Conservation (phyloP, 1,284 basidiomycete genomes). For the Cryptococcus sp. region DNA sequence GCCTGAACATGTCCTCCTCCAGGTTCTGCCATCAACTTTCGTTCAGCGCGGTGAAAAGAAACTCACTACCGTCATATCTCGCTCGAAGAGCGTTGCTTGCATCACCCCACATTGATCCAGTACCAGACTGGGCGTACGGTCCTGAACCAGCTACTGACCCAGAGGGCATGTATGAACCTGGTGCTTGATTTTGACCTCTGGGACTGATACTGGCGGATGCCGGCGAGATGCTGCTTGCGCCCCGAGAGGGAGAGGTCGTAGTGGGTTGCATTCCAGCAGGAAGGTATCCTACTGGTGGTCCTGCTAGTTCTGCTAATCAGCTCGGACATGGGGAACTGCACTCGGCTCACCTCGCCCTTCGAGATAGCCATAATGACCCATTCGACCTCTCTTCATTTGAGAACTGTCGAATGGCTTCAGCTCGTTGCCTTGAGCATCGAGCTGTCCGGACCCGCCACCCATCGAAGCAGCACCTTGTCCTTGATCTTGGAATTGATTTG, state of each 20-base stretch:
- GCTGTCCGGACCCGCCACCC: neutral
- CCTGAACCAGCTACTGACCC: conserved; percentile 2
- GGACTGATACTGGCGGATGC: too few species aligned
- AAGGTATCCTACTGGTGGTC: conserved; percentile 30
- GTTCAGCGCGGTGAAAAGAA: neutral
- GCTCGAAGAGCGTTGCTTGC: conserved; percentile 15
- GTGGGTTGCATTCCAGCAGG: conserved; percentile 23
- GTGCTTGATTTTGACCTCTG: too few species aligned
- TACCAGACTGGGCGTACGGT: too few species aligned
- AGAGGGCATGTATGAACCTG: too few species aligned
- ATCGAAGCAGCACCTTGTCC: neutral
- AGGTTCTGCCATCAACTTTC: conserved; percentile 5
- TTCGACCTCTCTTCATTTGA: conserved; percentile 31
- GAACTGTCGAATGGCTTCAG: conserved; percentile 28
- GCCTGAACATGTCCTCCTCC: conserved; percentile 20
- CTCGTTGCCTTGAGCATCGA: neutral
- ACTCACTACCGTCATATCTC: conserved; percentile 38
- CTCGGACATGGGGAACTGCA: neutral
- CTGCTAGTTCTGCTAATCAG: conserved; percentile 26
- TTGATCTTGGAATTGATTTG: neutral
- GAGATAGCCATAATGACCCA: conserved; percentile 40
- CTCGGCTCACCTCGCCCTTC: conserved; percentile 29
- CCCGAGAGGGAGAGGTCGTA: too few species aligned
- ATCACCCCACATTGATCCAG: conserved; percentile 21
- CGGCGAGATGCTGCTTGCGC: too few species aligned